Evolutionary conservation across 2,329 filamentous ascomycete genomes (phyloP), one percentile per base, ranked within the genome.

Genomic region (Monosporascus cannonballus): DNA sequence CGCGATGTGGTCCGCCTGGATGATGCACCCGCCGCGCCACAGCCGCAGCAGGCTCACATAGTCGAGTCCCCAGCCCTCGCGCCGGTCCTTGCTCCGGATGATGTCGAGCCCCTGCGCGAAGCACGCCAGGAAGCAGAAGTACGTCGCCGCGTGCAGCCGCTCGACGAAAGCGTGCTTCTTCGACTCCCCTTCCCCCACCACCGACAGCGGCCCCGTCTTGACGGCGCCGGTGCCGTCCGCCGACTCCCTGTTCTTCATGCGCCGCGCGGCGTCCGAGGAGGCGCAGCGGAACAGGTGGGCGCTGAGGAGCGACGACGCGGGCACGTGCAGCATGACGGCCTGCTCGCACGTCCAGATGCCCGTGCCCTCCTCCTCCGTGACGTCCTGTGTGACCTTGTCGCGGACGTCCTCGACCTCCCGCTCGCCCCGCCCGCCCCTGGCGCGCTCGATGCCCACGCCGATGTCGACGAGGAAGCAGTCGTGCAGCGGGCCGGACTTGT

Each of bases 381-480:
- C 78, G 58, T 88, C 85, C 67, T 89, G 85, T 0, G 88, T 84
- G 1, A 89, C 85, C 63, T 87, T 87, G 67, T 89, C 86, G 50
- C 83, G 76, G 2, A 89, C 78, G 20, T 80, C 73, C 27, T 79
- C 77, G 1, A 89, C 73, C 0, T 88, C 78, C 37, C 80, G 76
- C 50, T 72, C 65, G 14, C 69, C 69, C 4, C 72, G 65, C 3
- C 67, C 27, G 0, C 73, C 71, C 60, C 74, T 78, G 11, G 74
- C 77, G 39, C 72, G 71, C 57, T 80, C 81, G 44, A 89, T 83
- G 41, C 85, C 77, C 2, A 76, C 76, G 9, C 81, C 83, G 52
- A 88, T 89, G 22, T 75, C 72, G 36, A 88, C 65, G 3, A 89
- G 74, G 64, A 83, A 89, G 39, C 80, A 86, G 24, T 79, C 74